phyloP scores from a whole-genome alignment of 768 basidiomycete genomes.

The Agrocybe chaxingu region DNA sequence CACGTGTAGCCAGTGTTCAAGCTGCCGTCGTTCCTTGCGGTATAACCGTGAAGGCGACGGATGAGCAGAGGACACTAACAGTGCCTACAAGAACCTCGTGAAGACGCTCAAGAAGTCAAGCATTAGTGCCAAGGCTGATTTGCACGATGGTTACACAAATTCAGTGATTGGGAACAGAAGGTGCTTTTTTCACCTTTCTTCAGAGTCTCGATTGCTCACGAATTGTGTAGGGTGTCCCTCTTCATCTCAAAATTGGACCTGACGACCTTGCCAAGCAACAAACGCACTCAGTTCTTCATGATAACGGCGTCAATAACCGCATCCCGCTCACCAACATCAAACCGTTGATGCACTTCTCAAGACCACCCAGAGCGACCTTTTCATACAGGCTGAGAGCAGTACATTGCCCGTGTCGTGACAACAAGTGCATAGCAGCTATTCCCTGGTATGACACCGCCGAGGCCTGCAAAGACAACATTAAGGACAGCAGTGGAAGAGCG shows the following conservation, averaged over 20 bases:
- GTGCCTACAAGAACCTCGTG: conserved; percentile 76
- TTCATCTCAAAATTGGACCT: conserved; percentile 96
- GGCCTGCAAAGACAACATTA: conserved; percentile 96
- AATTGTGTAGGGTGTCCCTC: conserved; percentile 78
- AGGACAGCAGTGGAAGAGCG: conserved; percentile 87
- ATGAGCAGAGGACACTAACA: conserved; percentile 73
- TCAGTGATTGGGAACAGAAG: conserved; percentile 99
- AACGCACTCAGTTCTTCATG: conserved; percentile 80
- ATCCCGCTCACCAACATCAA: conserved; percentile 39
- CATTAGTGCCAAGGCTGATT: conserved; percentile 84
- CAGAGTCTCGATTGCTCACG: neutral
- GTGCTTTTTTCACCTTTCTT: conserved; percentile 33
- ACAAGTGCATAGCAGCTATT: conserved; percentile 81
- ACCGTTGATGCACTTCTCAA: conserved; percentile 69
- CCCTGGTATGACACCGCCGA: conserved; percentile 92
- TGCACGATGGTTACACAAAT: conserved; percentile 95
- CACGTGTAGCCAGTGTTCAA: conserved; percentile 92
- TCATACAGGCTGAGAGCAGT: conserved; percentile 65
- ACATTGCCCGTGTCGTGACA: conserved; percentile 75
- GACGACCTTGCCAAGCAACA: conserved; percentile 83
- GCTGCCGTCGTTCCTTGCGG: conserved; percentile 92
- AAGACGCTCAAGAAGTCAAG: conserved; percentile 67
- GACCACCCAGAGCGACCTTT: conserved; percentile 89
- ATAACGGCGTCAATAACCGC: conserved; percentile 45
- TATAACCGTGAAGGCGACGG: conserved; percentile 77